These are phyloP conservation scores for Tilletiaria anomala DNA, from an alignment of 1,284 basidiomycete genomes.

Conservation along the genomic window DNA sequence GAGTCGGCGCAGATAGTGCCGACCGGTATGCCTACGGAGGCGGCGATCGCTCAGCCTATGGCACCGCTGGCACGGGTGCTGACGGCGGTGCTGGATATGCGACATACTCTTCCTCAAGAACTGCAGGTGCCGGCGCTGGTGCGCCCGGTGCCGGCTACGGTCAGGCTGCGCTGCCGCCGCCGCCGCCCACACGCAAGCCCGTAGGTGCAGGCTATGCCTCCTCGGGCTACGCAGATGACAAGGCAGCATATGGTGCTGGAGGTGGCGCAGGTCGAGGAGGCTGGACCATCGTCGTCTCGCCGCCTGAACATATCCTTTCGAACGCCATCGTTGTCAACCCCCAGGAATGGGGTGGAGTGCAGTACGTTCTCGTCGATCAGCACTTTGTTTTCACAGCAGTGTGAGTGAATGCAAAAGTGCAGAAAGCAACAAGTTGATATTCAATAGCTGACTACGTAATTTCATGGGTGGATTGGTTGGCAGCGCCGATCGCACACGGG, in stretches of 20 bases:
- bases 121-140: neutral
- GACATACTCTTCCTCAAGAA: too few relatives aligned
- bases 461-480: conserved; percentile 1
- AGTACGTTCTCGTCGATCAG: conserved; percentile 31
- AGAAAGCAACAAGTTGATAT: neutral
- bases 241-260: conserved; percentile 1
- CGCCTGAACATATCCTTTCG: conserved; percentile 18
- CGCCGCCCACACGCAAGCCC: neutral
- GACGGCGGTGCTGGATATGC: too few relatives aligned
- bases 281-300: conserved; percentile 7
- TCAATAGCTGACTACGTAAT: neutral
- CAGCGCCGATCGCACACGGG: conserved; percentile 17
- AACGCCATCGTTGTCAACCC: conserved; percentile 32
- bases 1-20: neutral
- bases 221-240: neutral
- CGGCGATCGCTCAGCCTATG: too few relatives aligned
- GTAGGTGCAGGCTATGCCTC: neutral
- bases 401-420: conserved; percentile 1
- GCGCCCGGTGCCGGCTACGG: neutral
- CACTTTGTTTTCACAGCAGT: conserved; percentile 30
- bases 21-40: too few relatives aligned
- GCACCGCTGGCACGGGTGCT: too few relatives aligned
- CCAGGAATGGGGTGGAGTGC: conserved; percentile 32
- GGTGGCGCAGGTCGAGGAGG: conserved; percentile 3
- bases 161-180: neutral